Evolutionary conservation across 169 alveolate species (phyloP), one percentile per base, ranked within the genome.

Genomic region (Eimeria sp.): DNA sequence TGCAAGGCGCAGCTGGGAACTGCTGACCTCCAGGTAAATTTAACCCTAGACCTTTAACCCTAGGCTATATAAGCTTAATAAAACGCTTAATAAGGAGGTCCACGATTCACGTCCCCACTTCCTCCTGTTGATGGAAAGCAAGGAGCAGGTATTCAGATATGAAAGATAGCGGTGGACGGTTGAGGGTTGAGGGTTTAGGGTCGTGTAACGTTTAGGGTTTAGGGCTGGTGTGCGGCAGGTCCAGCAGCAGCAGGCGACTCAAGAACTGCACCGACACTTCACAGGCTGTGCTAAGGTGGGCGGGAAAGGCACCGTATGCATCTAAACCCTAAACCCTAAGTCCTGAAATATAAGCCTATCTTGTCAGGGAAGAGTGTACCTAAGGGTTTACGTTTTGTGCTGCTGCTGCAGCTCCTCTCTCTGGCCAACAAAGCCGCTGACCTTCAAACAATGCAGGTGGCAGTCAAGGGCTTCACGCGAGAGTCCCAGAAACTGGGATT

Each of bases 181-280:
- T 54, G 10, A 51, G 11, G 58, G 58, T 51, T 51, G 5, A 54
- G 61, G 61, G 61, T 54, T 54, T 54, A 54, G 61, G 61, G 61
- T 54, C 40, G 40, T 34, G 72, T 5, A 5, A 61, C 25, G 61
- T 54, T 54, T 54, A 54, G 61, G 61, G 61, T 54, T 54, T 3
- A 54, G 61, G 61, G 61, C 27, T 67, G 27, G 76, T 22, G 27
- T 27, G 47, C 34, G 67, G 40, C 89, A 78, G 89, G 89, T 78
- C 63, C 89, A 78, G 63, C 89, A 78, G 89, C 89, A 78, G 47
- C 89, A 78, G 47, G 89, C 89, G 61, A 78, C 89, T 45, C 89
- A 78, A 30, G 89, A 78, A 34, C 89, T 78, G 43, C 89, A 78
- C 89, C 45, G 89, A 49, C 89, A 78, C 67, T 78, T 78, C 89